Percentiles rank a stretch among this genome's conserved stretches.
phyloP scores from a whole-genome alignment of 768 basidiomycete species.

The Leucosporidium creatinivorum region DNA sequence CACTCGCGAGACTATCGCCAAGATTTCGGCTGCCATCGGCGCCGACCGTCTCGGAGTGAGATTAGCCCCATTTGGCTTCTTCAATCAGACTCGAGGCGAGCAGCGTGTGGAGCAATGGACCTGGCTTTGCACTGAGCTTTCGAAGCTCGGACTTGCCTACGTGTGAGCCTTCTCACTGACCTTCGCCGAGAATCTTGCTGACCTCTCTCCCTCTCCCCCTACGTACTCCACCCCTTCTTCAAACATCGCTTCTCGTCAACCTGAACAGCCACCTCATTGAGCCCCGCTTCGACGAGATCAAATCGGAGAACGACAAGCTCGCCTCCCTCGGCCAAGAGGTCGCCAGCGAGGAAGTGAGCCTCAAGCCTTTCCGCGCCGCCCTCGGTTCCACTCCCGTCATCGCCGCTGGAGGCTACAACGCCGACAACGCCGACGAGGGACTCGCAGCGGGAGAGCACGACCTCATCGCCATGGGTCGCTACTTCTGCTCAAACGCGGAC shows the following conservation, averaged over 20 bases:
- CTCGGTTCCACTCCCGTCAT: slow-evolving; percentile 34
- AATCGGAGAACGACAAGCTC: slow-evolving; percentile 35
- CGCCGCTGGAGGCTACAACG: slow-evolving; percentile 35
- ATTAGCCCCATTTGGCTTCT: slow-evolving; percentile 44
- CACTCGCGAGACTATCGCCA: slow-evolving; percentile 51
- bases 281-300: slow-evolving; percentile 39
- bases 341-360: slow-evolving; percentile 15
- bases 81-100: slow-evolving; percentile 38
- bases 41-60: slow-evolving; percentile 52
- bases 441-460: slow-evolving; percentile 31
- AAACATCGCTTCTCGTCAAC: not conserved
- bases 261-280: slow-evolving; percentile 36
- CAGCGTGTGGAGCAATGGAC: slow-evolving; percentile 37
- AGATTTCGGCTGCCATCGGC: slow-evolving; percentile 52
- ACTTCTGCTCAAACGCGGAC: slow-evolving; percentile 26
- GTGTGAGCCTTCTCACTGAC: slow-evolving; percentile 25
- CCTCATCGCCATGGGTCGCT: slow-evolving; percentile 33
- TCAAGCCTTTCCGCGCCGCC: slow-evolving; percentile 35
- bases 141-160: slow-evolving; percentile 34
- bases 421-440: slow-evolving; percentile 30
- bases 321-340: slow-evolving; percentile 19
- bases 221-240: not conserved
- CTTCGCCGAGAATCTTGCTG: not conserved
- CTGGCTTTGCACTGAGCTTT: slow-evolving; percentile 33
- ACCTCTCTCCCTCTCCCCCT: not conserved